Percentiles rank a stretch among this genome's conserved stretches.
Conservation (phyloP, 805 yeast genomes). For the Hanseniaspora taiwanica region DNA sequence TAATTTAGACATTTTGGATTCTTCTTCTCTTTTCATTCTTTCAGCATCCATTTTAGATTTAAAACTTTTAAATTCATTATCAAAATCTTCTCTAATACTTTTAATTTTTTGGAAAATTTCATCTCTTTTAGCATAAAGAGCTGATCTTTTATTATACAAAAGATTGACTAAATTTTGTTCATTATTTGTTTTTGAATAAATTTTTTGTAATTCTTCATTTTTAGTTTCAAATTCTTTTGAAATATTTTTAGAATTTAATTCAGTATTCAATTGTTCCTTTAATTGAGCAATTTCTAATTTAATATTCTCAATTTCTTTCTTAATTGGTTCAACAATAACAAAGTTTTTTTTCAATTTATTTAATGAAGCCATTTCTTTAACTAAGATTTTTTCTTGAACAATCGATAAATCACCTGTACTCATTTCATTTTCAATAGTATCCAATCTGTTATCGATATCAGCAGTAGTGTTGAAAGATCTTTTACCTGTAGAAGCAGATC, state of each 20-base stretch:
- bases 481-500: slow-evolving; percentile 35
- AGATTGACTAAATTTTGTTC: slow-evolving; percentile 53
- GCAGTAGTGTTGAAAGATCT: slow-evolving; percentile 51
- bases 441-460: slow-evolving; percentile 57
- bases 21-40: slow-evolving; percentile 51
- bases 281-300: slow-evolving; percentile 62
- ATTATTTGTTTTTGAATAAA: slow-evolving; percentile 45
- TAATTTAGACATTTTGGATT: slow-evolving; percentile 34
- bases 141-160: slow-evolving; percentile 52
- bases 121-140: slow-evolving; percentile 54
- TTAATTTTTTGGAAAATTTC: slow-evolving; percentile 53
- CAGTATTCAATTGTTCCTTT: slow-evolving; percentile 45
- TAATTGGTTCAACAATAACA: slow-evolving; percentile 57
- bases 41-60: slow-evolving; percentile 57
- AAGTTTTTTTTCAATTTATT: slow-evolving; percentile 74
- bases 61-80: slow-evolving; percentile 61
- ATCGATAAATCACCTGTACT: slow-evolving; percentile 70
- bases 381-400: slow-evolving; percentile 77
- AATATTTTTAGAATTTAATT: slow-evolving; percentile 46
- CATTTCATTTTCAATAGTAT: slow-evolving; percentile 55
- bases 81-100: slow-evolving; percentile 59
- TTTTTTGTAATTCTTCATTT: slow-evolving; percentile 56
- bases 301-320: slow-evolving; percentile 67
- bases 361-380: slow-evolving; percentile 75
- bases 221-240: slow-evolving; percentile 55